Conservation (phyloP, 805 yeast genomes). For the Wickerhamiella galacta region DNA sequence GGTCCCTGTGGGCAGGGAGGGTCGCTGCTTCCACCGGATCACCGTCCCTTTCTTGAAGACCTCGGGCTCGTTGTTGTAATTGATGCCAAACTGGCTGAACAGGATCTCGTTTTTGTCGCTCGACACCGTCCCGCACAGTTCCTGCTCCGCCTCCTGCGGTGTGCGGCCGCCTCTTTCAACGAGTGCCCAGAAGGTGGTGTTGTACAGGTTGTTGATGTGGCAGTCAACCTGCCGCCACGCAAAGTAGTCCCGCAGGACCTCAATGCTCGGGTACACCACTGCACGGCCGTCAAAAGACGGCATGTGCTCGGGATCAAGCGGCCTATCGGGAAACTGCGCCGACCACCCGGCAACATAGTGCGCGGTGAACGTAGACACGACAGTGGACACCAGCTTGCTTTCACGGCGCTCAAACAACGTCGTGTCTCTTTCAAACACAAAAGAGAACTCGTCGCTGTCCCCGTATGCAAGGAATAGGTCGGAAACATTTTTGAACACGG, state of each 20-base stretch:
- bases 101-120: constrained; percentile 80
- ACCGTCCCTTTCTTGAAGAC: constrained; percentile 74
- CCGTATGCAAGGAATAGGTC: constrained; percentile 80
- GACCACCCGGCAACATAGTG: constrained; percentile 58
- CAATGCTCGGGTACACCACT: constrained; percentile 57
- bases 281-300: constrained; percentile 91
- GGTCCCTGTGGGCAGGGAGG: constrained; percentile 9
- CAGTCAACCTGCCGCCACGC: constrained; percentile 92
- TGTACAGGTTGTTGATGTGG: constrained; percentile 86
- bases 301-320: constrained; percentile 34
- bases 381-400: constrained; percentile 60
- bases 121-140: constrained; percentile 56
- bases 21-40: constrained; percentile 33
- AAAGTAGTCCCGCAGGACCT: constrained; percentile 58
- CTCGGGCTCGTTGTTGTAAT: constrained; percentile 82
- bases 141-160: constrained; percentile 66
- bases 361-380: constrained; percentile 69
- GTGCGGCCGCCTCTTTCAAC: constrained; percentile 52
- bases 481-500: constrained; percentile 44
- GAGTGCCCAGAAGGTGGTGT: constrained; percentile 82
- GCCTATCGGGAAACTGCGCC: constrained; percentile 34
- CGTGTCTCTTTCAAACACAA: constrained; percentile 50
- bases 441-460: constrained; percentile 88
- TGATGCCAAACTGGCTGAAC: constrained; percentile 60
- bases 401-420: constrained; percentile 67